Evolutionary conservation across 192 early-diverging fungal species (phyloP).

Genomic region (Umbelopsis ramanniana): DNA sequence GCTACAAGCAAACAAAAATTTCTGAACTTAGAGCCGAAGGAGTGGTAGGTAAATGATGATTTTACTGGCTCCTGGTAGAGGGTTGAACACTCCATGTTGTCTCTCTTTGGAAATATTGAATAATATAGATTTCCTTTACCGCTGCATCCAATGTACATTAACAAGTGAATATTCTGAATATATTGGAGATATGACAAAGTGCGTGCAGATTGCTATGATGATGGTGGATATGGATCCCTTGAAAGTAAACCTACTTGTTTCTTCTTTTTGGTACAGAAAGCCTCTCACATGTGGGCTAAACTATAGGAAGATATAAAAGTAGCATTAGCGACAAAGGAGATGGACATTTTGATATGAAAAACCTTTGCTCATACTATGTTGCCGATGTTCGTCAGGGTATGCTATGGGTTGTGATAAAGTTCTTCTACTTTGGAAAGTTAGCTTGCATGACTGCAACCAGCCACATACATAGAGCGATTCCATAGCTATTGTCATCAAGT

Average conservation of each 20-base stretch:
- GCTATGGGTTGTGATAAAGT: neutral
- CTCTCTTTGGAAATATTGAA: constrained; percentile 23
- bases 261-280: too few species aligned
- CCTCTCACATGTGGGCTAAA: too few species aligned
- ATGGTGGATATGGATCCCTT: neutral
- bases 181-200: neutral
- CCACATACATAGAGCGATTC: neutral
- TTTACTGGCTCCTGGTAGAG: constrained; percentile 17
- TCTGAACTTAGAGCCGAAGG: constrained; percentile 39
- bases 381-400: neutral
- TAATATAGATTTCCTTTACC: constrained; percentile 1
- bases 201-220: neutral
- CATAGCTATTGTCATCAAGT: neutral
- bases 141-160: neutral
- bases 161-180: neutral
- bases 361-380: neutral
- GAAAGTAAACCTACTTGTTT: too few species aligned
- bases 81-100: neutral
- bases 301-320: neutral
- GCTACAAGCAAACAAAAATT: constrained; percentile 66
- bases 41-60: constrained; percentile 39
- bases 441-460: too few species aligned
- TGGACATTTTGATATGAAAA: neutral
- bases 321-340: neutral
- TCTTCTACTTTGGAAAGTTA: too few species aligned